A percentile compares a stretch with the other conserved stretches of the same genome.
Evolutionary conservation across 805 yeast genomes (phyloP).

Genomic region (Yarrowia hollandica): DNA sequence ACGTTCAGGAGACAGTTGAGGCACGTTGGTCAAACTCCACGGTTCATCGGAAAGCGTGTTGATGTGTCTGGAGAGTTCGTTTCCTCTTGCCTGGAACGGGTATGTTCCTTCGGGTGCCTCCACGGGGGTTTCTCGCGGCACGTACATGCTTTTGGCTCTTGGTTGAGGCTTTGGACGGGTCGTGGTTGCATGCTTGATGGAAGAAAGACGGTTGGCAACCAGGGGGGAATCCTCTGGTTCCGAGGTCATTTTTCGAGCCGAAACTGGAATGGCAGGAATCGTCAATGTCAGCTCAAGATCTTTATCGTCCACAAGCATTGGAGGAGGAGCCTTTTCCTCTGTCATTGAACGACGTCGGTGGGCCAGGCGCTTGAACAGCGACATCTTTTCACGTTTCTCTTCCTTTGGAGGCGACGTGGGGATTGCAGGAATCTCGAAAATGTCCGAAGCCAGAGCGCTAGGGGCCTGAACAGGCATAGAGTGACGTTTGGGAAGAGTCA

Average conservation of each 20-base stretch:
- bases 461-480: constrained; percentile 8
- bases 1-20: constrained; percentile 4
- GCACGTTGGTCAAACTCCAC: constrained; percentile 1
- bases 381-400: background rate
- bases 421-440: constrained; percentile 5
- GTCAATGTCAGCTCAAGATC: constrained; percentile 2
- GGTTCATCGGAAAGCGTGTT: background rate
- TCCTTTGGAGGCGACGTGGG: background rate
- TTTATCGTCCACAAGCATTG: background rate
- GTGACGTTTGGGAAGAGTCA: constrained; percentile 8
- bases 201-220: constrained; percentile 14
- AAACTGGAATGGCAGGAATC: constrained; percentile 12
- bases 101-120: background rate
- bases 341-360: constrained; percentile 18
- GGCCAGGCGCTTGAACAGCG: constrained; percentile 13
- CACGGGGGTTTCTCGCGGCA: background rate
- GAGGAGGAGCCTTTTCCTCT: background rate
- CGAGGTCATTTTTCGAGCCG: constrained; percentile 11
- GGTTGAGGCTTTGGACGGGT: background rate
- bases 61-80: constrained; percentile 9
- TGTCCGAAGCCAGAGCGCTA: background rate
- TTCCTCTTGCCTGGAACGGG: constrained; percentile 10
- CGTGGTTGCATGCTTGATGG: too few species aligned
- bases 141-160: constrained; percentile 23
- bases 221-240: constrained; percentile 22